These are phyloP conservation scores for Fusarium multiceps DNA, from an alignment of 2,329 filamentous ascomycete genomes.

Conservation along the genomic window DNA sequence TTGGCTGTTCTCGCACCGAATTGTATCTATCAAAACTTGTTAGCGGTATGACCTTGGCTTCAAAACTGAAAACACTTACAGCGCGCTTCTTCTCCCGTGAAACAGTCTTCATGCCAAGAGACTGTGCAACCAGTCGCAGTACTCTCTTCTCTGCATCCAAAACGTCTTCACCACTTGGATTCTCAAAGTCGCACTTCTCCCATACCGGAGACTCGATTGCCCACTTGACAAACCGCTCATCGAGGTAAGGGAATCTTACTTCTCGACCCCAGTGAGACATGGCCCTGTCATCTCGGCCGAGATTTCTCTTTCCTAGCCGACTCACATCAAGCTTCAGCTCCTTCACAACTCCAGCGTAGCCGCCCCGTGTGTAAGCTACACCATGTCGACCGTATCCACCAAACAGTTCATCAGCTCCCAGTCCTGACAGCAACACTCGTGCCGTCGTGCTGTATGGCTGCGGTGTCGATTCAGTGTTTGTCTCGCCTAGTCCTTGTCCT, in stretches of 20 bases:
- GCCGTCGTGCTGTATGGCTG: constrained; percentile 73
- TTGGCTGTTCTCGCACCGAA: constrained; percentile 86
- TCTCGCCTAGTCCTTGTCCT: constrained; percentile 67
- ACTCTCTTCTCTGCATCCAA: constrained; percentile 86
- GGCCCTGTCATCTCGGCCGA: constrained; percentile 92
- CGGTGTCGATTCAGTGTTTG: constrained; percentile 40
- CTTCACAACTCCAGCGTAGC: constrained; percentile 77
- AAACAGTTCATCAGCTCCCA: constrained; percentile 96
- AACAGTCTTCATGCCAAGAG: constrained; percentile 76
- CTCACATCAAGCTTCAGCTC: constrained; percentile 88
- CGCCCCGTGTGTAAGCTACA: constrained; percentile 75
- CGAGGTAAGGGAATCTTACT: constrained; percentile 89
- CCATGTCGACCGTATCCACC: constrained; percentile 90
- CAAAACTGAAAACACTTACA: constrained; percentile 60
- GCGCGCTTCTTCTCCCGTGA: constrained; percentile 93
- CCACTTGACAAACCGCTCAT: constrained; percentile 87
- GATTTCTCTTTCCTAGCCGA: constrained; percentile 90
- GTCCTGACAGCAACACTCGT: constrained; percentile 87
- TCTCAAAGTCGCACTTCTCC: constrained; percentile 90
- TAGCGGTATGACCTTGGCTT: constrained; percentile 3
- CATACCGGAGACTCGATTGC: constrained; percentile 78
- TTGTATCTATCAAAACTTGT: constrained; percentile 69
- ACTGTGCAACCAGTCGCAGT: constrained; percentile 79
- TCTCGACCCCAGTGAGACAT: constrained; percentile 92
- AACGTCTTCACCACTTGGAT: constrained; percentile 48